Percentiles rank a stretch among this genome's conserved stretches.
phyloP scores from a whole-genome alignment of 208 protist genomes.

The Acanthamoeba royreba region DNA sequence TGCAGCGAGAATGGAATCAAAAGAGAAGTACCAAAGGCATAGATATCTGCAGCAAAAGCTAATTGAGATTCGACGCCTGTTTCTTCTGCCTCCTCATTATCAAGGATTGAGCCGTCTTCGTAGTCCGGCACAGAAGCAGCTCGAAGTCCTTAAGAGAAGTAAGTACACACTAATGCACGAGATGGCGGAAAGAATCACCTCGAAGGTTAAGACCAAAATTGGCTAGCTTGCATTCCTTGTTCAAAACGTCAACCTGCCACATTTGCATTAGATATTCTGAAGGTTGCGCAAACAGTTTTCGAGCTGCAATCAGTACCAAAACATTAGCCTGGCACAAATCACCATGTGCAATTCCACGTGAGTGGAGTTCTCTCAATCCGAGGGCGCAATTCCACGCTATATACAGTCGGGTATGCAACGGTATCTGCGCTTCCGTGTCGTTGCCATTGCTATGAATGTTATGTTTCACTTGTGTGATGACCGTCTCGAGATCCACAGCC shows the following conservation, averaged over 20 bases:
- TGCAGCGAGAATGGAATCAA: not conserved
- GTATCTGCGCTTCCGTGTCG: too few relatives aligned
- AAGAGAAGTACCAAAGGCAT: conserved; percentile 39
- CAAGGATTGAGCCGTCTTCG: not conserved
- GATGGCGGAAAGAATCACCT: not conserved
- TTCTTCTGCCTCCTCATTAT: not conserved
- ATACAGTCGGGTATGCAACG: not conserved
- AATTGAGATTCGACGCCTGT: not conserved
- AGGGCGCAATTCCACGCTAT: conserved; percentile 4
- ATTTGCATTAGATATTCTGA: too few relatives aligned
- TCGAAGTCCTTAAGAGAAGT: not conserved
- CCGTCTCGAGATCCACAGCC: not conserved
- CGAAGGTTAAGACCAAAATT: not conserved
- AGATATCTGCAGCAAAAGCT: not conserved
- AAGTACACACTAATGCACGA: not conserved
- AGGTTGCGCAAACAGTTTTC: too few relatives aligned
- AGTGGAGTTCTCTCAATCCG: not conserved
- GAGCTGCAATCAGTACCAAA: not conserved
- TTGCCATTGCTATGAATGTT: too few relatives aligned
- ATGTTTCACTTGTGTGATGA: not conserved
- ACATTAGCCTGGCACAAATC: conserved; percentile 7
- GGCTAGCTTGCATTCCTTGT: conserved; percentile 12
- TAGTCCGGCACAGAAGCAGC: not conserved
- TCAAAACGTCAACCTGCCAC: not conserved
- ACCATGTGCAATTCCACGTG: not conserved